Conservation (phyloP, 768 basidiomycete genomes). For the Fibroporia radiculosa region DNA sequence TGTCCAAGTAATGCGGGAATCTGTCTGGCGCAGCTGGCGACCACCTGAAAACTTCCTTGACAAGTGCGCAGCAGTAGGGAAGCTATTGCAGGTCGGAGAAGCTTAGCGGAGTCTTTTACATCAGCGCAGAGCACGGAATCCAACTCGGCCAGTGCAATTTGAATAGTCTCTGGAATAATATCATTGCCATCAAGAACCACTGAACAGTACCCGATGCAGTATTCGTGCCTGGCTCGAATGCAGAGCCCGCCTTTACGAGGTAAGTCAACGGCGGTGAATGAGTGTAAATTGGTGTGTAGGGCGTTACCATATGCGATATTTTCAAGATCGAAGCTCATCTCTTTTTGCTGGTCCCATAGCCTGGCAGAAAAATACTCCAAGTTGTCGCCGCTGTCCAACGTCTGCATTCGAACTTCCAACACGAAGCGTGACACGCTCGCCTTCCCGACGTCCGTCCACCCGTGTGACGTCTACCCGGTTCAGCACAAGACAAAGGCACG, state of each 20-base stretch:
- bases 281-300: background rate
- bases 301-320: slow-evolving; percentile 10
- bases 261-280: background rate
- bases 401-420: slow-evolving; percentile 15
- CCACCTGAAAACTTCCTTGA: slow-evolving; percentile 10
- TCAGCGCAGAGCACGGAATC: background rate
- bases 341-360: slow-evolving; percentile 12
- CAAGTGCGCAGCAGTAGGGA: slow-evolving; percentile 8
- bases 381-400: slow-evolving; percentile 10
- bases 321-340: slow-evolving; percentile 7
- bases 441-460: too few relatives aligned
- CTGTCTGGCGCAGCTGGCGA: background rate
- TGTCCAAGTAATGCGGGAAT: background rate
- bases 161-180: background rate
- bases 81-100: background rate
- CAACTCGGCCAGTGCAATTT: slow-evolving; percentile 1
- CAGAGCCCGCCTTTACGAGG: slow-evolving; percentile 12
- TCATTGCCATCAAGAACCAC: background rate
- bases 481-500: too few relatives aligned
- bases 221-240: slow-evolving; percentile 19
- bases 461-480: too few relatives aligned
- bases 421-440: too few relatives aligned
- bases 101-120: background rate
- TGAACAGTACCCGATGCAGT: slow-evolving; percentile 29
- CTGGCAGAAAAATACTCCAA: slow-evolving; percentile 15